Base-by-base conservation (phyloP, 495 filamentous ascomycete genomes). In the Pseudoneurospora amorphoporcata region DNA sequence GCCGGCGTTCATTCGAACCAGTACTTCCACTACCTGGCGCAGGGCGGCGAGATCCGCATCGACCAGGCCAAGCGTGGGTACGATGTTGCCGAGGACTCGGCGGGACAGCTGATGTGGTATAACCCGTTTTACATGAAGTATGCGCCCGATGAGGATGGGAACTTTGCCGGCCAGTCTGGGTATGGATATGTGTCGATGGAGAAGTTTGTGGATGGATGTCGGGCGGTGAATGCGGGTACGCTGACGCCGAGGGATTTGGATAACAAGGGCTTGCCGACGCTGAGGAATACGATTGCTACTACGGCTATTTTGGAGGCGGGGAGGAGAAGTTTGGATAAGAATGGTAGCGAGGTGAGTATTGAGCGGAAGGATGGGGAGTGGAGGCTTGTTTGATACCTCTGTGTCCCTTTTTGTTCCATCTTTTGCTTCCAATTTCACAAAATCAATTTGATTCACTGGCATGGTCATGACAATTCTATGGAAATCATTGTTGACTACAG, bases 101-200 rank as follows among this genome's bases (percentile, higher is more conserved):
- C 86, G 37, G 82, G 85, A 2, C 86, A 88, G 74, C 80, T 97
- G 69, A 85, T 89, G 75, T 97, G 93, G 92, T 91, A 91, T 73
- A 97, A 97, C 79, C 94, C 93, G 79, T 98, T 98, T 84, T 98
- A 98, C 78, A 98, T 98, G 94, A 88, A 90, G 76, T 98, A 97
- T 61, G 94, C 94, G 14, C 94, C 94, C 16, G 94, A 97, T 75
- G 94, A 97, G 80, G 92, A 97, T 80, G 94, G 94, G 19, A 97
- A 97, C 82, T 98, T 98, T 78, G 88, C 87, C 41, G 94, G 94
- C 29, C 94, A 97, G 80, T 91, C 89, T 8, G 94, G 94, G 1
- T 98, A 98, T 77, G 93, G 94, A 16, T 98, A 97, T 79, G 88
- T 97, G 73, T 93, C 90, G 71, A 95, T 97, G 78, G 94, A 98